Evolutionary conservation across 2,329 filamentous ascomycete genomes (phyloP).

Genomic region (Aspergillus tanneri): DNA sequence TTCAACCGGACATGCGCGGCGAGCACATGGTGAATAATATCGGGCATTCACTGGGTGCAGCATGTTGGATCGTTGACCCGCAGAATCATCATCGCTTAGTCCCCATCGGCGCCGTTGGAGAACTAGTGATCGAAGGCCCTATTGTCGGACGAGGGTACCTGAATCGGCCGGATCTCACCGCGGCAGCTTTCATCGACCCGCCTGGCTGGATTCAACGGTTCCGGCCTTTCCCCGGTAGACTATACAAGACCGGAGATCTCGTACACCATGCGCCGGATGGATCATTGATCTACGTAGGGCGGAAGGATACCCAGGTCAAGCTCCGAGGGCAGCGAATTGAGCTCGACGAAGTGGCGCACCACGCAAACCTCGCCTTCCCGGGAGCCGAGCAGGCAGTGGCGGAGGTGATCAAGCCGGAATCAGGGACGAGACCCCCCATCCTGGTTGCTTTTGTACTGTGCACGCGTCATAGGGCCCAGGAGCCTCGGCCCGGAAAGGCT

Average conservation of each 20-base stretch:
- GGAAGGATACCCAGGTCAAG: slow-evolving; percentile 38
- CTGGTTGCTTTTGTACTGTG: neutral
- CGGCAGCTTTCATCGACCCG: slow-evolving; percentile 23
- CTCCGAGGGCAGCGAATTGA: slow-evolving; percentile 38
- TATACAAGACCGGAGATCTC: slow-evolving; percentile 40
- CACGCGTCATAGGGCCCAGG: neutral
- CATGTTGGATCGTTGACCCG: slow-evolving; percentile 15
- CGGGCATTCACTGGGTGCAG: slow-evolving; percentile 6
- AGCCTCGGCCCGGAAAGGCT: neutral
- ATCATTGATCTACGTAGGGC: slow-evolving; percentile 28
- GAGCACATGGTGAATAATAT: slow-evolving; percentile 4
- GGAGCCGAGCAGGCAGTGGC: neutral
- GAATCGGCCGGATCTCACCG: slow-evolving; percentile 24
- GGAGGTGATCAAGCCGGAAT: neutral
- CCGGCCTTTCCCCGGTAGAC: slow-evolving; percentile 2
- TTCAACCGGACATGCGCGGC: slow-evolving; percentile 1
- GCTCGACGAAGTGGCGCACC: slow-evolving; percentile 32
- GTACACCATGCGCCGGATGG: slow-evolving; percentile 31
- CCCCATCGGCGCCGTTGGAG: slow-evolving; percentile 42
- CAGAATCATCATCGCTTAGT: slow-evolving; percentile 9
- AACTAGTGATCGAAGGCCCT: slow-evolving; percentile 43
- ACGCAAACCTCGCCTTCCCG: neutral
- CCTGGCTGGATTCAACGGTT: slow-evolving; percentile 17
- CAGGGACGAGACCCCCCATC: neutral
- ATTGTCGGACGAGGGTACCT: slow-evolving; percentile 32